A percentile compares a stretch with the other conserved stretches of the same genome.
Conservation (phyloP, 2,329 filamentous ascomycete genomes). For the Penicillium capsulatum region DNA sequence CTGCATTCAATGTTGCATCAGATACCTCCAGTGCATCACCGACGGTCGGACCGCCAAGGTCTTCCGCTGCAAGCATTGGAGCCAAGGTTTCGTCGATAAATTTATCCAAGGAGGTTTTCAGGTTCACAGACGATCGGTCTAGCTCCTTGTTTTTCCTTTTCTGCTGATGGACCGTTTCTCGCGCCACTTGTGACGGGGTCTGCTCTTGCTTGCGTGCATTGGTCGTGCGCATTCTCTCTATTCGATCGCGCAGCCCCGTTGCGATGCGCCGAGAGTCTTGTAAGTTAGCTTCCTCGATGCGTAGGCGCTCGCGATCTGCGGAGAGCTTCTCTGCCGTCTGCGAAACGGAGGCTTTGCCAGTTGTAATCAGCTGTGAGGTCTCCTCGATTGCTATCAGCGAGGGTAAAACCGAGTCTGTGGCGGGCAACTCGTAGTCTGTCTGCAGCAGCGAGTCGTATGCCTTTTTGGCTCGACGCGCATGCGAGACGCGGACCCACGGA, state of each 20-base stretch:
- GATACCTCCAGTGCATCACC: constrained; percentile 66
- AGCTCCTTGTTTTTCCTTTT: constrained; percentile 57
- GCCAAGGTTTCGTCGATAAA: constrained; percentile 71
- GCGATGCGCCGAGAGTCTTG: constrained; percentile 48
- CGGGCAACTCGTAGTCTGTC: constrained; percentile 62
- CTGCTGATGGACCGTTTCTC: constrained; percentile 60
- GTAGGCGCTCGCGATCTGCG: constrained; percentile 38
- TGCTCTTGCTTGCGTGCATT: constrained; percentile 56
- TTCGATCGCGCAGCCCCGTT: constrained; percentile 52
- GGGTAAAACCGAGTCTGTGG: constrained; percentile 63
- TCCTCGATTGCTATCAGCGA: constrained; percentile 67
- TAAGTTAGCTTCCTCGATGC: constrained; percentile 45
- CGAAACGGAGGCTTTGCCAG: constrained; percentile 59
- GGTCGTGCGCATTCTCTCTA: constrained; percentile 56
- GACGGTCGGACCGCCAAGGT: constrained; percentile 76
- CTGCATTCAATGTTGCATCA: constrained; percentile 50
- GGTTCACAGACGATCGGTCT: constrained; percentile 55
- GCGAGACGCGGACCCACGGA: constrained; percentile 34
- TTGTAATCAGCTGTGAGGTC: constrained; percentile 60
- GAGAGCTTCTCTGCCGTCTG: constrained; percentile 41
- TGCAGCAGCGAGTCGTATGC: constrained; percentile 63
- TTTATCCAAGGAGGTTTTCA: constrained; percentile 61
- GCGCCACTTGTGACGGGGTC: constrained; percentile 58
- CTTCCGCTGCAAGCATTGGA: constrained; percentile 74
- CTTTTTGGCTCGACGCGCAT: constrained; percentile 54